Percentiles rank a stretch among this genome's conserved stretches.
phyloP scores from a whole-genome alignment of 176 grass and related monocot genomes.

The Rhipidocladum racemiflorum region DNA sequence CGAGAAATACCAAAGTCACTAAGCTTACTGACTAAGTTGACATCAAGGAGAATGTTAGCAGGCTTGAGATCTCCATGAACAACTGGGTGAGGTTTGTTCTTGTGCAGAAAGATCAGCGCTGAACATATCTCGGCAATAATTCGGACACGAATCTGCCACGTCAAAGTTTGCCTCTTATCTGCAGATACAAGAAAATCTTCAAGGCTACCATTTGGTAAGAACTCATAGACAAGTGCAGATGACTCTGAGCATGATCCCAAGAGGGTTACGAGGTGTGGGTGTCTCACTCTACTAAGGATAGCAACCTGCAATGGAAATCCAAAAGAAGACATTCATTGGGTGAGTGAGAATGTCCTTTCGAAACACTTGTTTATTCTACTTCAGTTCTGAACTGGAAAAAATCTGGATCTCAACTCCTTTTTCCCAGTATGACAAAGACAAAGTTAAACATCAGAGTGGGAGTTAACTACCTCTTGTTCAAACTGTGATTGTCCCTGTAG shows the following conservation, averaged over 20 bases:
- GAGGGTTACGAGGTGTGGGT: slow-evolving; percentile 42
- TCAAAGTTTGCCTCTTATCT: slow-evolving; percentile 35
- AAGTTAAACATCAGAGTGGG: background rate
- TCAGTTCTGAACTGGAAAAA: background rate
- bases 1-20: slow-evolving; percentile 48
- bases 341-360: background rate
- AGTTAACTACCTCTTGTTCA: slow-evolving; percentile 45
- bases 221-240: slow-evolving; percentile 45
- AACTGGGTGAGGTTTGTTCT: slow-evolving; percentile 50
- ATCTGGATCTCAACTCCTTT: background rate
- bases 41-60: slow-evolving; percentile 47
- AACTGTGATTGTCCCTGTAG: slow-evolving; percentile 45
- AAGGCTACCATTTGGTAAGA: slow-evolving; percentile 48
- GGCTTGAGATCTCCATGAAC: slow-evolving; percentile 40
- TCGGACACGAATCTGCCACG: slow-evolving; percentile 25
- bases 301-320: slow-evolving; percentile 36
- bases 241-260: slow-evolving; percentile 38
- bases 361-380: background rate
- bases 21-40: slow-evolving; percentile 42
- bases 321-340: background rate
- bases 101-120: slow-evolving; percentile 40
- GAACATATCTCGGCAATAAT: slow-evolving; percentile 49
- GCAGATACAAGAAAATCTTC: slow-evolving; percentile 45
- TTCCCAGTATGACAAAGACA: background rate
- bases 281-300: slow-evolving; percentile 52